Evolutionary conservation across 768 basidiomycete species (phyloP), one percentile per base, ranked within the genome.

Genomic region (Tulasnella sp.): DNA sequence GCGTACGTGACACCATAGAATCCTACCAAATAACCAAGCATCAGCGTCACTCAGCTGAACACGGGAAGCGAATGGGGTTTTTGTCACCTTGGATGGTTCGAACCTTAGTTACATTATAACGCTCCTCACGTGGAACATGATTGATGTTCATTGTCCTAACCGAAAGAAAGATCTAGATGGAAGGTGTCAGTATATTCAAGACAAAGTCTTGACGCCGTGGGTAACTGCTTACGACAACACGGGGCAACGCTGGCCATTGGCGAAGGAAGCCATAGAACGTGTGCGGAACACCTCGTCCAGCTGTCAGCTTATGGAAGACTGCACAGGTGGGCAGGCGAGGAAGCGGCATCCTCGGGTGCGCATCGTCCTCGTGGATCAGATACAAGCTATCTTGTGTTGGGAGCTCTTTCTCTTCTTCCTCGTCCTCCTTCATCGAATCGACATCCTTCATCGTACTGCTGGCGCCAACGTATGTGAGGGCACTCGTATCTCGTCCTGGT

Each of bases 241-340:
- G 73, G 32, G 85, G 85, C n/a, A 87, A 74, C 17, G 82, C 77
- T 21, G 84, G 84, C 80, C 82, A 83, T 65, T 80, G 82, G 3
- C 78, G 75, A 29, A 85, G 71, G 67, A 85, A 83, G 1, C 78
- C 80, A 75, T 77, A 73, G 62, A 85, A 86, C 0, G 81, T 78
- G 61, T 84, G 83, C 3, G 85, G 85, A 7, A 81, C 79, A 42
- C 83, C 82, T 48, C 72, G 72, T 2, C 78, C 79, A 9, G 73
- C 70, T 0, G 78, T 69, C 34, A 78, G 68, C 69, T 82, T 81
- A 66, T 82, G 80, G 68, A 82, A 83, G 8, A 83, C 70, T 3
- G 81, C 79, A 61, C 78, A 76, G 0, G 76, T 78, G 2, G 78
- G 75, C 38, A 82, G 76, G 3, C 80, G 70, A 11, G 67, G 66